These are phyloP conservation scores for Xylariales sp. DNA, from an alignment of 2,329 filamentous ascomycete genomes.

Conservation along the genomic window DNA sequence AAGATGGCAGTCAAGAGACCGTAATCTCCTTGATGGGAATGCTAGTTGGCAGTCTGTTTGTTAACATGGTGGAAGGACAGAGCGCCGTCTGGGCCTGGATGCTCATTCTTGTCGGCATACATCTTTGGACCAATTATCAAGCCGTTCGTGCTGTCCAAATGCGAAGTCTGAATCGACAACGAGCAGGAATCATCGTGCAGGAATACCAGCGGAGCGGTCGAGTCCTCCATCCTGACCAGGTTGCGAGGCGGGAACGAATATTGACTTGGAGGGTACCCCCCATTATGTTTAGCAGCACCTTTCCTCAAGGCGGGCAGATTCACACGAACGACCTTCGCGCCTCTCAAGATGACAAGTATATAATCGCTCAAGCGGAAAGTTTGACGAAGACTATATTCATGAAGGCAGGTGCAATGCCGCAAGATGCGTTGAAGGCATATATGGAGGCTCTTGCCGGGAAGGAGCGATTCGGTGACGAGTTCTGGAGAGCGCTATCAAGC, in stretches of 20 bases:
- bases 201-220: conserved; percentile 45
- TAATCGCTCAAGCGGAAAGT: conserved; percentile 49
- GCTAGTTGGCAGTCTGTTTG: conserved; percentile 75
- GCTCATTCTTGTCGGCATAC: conserved; percentile 65
- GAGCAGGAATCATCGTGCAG: conserved; percentile 73
- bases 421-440: conserved; percentile 32
- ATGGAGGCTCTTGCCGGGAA: conserved; percentile 17
- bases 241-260: conserved; percentile 60
- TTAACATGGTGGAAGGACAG: conserved; percentile 68
- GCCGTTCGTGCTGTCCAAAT: conserved; percentile 83
- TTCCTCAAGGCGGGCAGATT: conserved; percentile 17
- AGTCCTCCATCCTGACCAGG: conserved; percentile 60
- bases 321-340: conserved; percentile 36
- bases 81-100: conserved; percentile 70
- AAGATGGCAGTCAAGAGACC: conserved; percentile 89
- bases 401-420: conserved; percentile 49
- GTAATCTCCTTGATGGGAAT: conserved; percentile 86
- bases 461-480: conserved; percentile 29
- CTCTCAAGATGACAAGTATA: conserved; percentile 50
- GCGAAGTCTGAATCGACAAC: conserved; percentile 78
- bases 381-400: conserved; percentile 54
- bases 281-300: conserved; percentile 34
- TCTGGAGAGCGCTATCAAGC: conserved; percentile 38
- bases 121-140: conserved; percentile 79
- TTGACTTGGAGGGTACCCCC: conserved; percentile 48